Evolutionary conservation across 2,329 filamentous ascomycete genomes (phyloP).

Genomic region (Diaporthe sp.): DNA sequence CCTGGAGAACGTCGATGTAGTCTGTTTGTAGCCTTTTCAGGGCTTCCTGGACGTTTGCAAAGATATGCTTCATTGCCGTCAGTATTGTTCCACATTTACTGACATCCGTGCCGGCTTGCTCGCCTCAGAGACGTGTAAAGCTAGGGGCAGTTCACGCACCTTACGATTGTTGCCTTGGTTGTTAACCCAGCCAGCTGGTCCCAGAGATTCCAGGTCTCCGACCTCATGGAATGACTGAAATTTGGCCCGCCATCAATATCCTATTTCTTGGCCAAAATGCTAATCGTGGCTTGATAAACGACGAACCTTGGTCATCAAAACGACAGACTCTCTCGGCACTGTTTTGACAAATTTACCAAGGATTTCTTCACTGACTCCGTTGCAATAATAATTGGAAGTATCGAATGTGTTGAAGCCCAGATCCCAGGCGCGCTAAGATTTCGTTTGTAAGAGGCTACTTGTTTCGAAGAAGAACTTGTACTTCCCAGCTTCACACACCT

Average conservation of each 20-base stretch:
- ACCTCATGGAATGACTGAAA: slow-evolving; percentile 51
- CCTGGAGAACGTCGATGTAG: slow-evolving; percentile 63
- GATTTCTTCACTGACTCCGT: slow-evolving; percentile 63
- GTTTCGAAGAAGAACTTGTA: not conserved
- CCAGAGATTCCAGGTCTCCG: slow-evolving; percentile 44
- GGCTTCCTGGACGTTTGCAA: slow-evolving; percentile 50
- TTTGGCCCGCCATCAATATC: slow-evolving; percentile 1
- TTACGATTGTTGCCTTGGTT: slow-evolving; percentile 48
- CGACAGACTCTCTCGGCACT: slow-evolving; percentile 65
- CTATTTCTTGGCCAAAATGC: no score
- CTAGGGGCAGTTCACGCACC: not conserved
- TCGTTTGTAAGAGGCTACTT: no score
- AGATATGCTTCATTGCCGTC: slow-evolving; percentile 44
- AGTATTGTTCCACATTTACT: no score
- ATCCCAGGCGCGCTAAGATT: slow-evolving; percentile 69
- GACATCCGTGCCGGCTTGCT: no score
- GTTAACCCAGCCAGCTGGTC: slow-evolving; percentile 42
- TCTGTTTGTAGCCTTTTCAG: slow-evolving; percentile 45
- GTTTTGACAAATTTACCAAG: slow-evolving; percentile 67
- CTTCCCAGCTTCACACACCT: no score
- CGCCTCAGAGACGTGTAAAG: slow-evolving; percentile 38
- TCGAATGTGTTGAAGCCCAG: slow-evolving; percentile 68
- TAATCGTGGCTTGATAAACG: no score
- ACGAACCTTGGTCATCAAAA: slow-evolving; percentile 61
- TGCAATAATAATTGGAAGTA: slow-evolving; percentile 65